Percentiles rank a stretch among this genome's conserved stretches.
Conservation (phyloP, 768 basidiomycete species). For the Collybia sordida region DNA sequence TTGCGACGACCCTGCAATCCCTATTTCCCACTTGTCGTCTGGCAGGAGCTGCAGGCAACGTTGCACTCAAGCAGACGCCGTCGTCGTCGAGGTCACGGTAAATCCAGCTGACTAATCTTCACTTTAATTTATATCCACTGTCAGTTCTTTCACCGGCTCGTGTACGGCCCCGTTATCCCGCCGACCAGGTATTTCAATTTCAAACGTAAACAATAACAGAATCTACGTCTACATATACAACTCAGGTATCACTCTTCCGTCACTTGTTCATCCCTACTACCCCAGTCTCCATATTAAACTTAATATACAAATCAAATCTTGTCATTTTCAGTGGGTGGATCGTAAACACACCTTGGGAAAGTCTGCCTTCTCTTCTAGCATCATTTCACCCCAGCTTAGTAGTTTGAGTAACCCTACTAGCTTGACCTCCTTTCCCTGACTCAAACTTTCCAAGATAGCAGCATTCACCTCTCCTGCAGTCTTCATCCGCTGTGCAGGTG, state of each 20-base stretch:
- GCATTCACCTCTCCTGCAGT: constrained; percentile 97
- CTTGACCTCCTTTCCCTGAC: constrained; percentile 93
- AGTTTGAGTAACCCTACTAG: constrained; percentile 79
- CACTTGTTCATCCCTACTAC: background rate
- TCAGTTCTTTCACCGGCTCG: background rate
- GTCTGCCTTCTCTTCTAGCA: constrained; percentile 75
- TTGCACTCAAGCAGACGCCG: constrained; percentile 1
- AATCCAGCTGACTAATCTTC: background rate
- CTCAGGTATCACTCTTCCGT: no score
- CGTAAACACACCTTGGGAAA: constrained; percentile 66
- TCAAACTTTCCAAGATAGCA: constrained; percentile 88
- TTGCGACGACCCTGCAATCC: no score
- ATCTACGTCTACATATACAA: background rate
- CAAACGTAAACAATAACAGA: background rate
- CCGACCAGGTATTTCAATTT: background rate
- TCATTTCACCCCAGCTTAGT: constrained; percentile 84
- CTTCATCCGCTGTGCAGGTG: constrained; percentile 85
- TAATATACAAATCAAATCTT: constrained; percentile 7
- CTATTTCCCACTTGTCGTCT: background rate
- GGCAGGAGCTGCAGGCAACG: constrained; percentile 1
- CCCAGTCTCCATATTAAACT: constrained; percentile 10
- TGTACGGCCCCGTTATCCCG: background rate
- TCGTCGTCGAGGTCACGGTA: constrained; percentile 7
- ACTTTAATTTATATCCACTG: no score
- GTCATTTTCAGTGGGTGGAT: background rate